A percentile compares a stretch with the other conserved stretches of the same genome.
Conservation (phyloP, 768 basidiomycete species). For the Russula brevipes region DNA sequence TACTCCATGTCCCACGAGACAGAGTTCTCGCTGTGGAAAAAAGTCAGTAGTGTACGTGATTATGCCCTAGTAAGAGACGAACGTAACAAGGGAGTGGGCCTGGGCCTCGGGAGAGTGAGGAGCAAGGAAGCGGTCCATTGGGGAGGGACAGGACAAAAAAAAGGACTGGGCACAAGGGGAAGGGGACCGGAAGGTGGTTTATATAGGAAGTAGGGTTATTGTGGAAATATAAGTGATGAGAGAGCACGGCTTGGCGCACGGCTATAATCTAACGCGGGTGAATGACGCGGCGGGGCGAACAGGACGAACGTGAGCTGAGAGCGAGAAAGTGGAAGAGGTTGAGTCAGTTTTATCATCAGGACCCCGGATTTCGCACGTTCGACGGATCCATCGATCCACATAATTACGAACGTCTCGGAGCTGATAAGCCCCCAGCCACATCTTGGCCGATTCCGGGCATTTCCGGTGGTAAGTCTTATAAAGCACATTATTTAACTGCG, state of each 20-base stretch:
- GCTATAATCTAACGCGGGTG: neutral
- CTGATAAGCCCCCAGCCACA: conserved; percentile 3
- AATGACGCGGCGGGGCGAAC: conserved; percentile 9
- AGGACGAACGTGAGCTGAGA: conserved; percentile 19
- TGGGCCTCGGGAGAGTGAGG: conserved; percentile 70
- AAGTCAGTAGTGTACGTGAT: conserved; percentile 16
- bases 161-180: conserved; percentile 3
- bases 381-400: neutral
- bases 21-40: conserved; percentile 52
- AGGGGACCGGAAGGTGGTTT: neutral
- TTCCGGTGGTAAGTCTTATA: conserved; percentile 1
- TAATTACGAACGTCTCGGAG: conserved; percentile 10
- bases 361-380: conserved; percentile 23
- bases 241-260: neutral
- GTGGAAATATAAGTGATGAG: neutral
- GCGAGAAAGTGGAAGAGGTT: neutral
- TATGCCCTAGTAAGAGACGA: conserved; percentile 28
- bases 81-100: conserved; percentile 67
- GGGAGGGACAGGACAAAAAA: neutral
- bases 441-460: neutral
- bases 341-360: conserved; percentile 15
- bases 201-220: conserved; percentile 3
- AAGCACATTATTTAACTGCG: neutral
- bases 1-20: conserved; percentile 67
- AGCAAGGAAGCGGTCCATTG: conserved; percentile 68